Evolutionary conservation across 2,329 filamentous ascomycete species (phyloP), one percentile per base, ranked within the genome.

Genomic region (Colletotrichum scovillei): DNA sequence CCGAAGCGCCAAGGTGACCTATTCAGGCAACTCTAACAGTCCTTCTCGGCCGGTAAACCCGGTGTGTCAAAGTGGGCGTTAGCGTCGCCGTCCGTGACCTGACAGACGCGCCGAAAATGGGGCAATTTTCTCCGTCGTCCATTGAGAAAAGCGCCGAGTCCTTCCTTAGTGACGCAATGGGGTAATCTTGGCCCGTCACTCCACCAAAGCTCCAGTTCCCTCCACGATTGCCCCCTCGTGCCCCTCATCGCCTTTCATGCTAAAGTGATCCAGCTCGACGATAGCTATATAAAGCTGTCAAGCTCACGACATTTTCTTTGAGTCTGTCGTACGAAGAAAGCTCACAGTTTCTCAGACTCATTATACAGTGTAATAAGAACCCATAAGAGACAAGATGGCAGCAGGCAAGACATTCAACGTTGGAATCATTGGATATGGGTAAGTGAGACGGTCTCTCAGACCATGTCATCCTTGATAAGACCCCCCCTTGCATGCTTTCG

Each of bases 371-470:
- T 16, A 55, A 9, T 22, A 2, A 49, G n/a, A 58, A 19, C 4
- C 4, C 32, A 26, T 16, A 57, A 7, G 3, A 22, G 9, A 24
- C 67, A 73, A 65, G 22, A 74, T 74, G 72, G 28, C 72, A 63
- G 68, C 59, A 22, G 77, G 75, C 73, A 85, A 85, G 76, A 80
- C 80, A 22, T 86, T 85, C 81, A 88, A 88, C 75, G 86, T 88
- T 22, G 87, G 87, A 68, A 79, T 88, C 58, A 81, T 88, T 16
- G 87, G 87, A 77, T 88, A 88, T 74, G 87, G 87, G 87, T 88
- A 80, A 79, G 84, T 74, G 16, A n/a, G 22, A 19, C 26, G 26
- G 22, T 35, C 66, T 53, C 69, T 62, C 56, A 28, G 52, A 35
- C 65, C 60, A 46, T 32, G 24, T 35, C 22, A 46, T 64, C 58